phyloP scores from a whole-genome alignment of 768 basidiomycete genomes.

The Agrocybe pediades region DNA sequence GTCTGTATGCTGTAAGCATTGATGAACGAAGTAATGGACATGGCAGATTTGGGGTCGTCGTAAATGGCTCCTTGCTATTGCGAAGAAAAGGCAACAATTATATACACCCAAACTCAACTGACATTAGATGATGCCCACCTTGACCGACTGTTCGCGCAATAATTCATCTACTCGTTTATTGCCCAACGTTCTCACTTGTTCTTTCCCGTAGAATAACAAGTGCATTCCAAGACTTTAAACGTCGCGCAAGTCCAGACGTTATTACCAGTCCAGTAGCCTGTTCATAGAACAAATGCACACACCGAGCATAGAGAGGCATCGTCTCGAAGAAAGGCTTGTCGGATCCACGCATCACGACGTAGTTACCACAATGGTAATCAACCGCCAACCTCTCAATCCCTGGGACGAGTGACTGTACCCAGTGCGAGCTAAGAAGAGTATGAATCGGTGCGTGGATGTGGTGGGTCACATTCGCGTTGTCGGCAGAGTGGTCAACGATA shows the following conservation, averaged over 20 bases:
- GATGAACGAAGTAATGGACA: conserved; percentile 58
- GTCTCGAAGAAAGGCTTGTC: conserved; percentile 63
- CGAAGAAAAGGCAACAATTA: background rate
- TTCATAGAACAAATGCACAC: background rate
- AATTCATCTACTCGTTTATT: conserved; percentile 48
- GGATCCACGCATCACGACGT: conserved; percentile 48
- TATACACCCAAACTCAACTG: background rate
- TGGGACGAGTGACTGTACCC: conserved; percentile 52
- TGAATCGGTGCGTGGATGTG: conserved; percentile 34
- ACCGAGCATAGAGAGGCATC: conserved; percentile 73
- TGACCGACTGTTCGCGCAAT: conserved; percentile 56
- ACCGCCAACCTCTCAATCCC: conserved; percentile 55
- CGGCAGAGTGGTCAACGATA: conserved; percentile 38
- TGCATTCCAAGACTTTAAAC: conserved; percentile 68
- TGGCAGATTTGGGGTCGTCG: conserved; percentile 50
- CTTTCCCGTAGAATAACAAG: conserved; percentile 63
- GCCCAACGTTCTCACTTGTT: conserved; percentile 51
- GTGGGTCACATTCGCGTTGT: conserved; percentile 25
- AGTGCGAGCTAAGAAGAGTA: conserved; percentile 28
- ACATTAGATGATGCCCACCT: conserved; percentile 28
- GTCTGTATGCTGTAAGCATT: conserved; percentile 53
- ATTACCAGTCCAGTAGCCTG: background rate
- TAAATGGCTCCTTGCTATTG: conserved; percentile 56
- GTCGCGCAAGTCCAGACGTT: conserved; percentile 1
- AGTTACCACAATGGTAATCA: conserved; percentile 62